Conservation (phyloP, 805 yeast species). For the Saturnispora mendoncae region DNA sequence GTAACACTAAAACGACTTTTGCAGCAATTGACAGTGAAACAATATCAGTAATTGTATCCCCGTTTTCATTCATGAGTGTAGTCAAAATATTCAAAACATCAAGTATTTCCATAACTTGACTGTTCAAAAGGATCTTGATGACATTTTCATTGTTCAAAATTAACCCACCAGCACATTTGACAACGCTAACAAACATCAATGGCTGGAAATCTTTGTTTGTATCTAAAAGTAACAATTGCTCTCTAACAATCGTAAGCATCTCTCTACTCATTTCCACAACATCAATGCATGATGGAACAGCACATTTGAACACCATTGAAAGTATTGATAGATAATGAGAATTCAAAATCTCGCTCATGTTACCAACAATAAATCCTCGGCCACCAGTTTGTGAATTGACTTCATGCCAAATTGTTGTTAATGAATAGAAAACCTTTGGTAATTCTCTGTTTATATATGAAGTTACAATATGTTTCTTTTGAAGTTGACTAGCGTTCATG, state of each 20-base stretch:
- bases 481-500: slow-evolving; percentile 13
- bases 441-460: slow-evolving; percentile 33
- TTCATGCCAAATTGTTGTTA: slow-evolving; percentile 39
- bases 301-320: slow-evolving; percentile 46
- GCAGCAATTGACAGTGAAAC: slow-evolving; percentile 1
- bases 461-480: slow-evolving; percentile 12
- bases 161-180: slow-evolving; percentile 8
- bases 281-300: slow-evolving; percentile 45
- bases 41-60: slow-evolving; percentile 1
- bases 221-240: slow-evolving; percentile 10
- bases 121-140: slow-evolving; percentile 2
- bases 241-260: slow-evolving; percentile 29
- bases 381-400: slow-evolving; percentile 30
- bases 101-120: slow-evolving; percentile 2
- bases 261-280: slow-evolving; percentile 52
- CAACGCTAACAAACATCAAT: slow-evolving; percentile 10
- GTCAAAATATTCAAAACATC: slow-evolving; percentile 1
- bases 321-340: slow-evolving; percentile 55
- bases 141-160: slow-evolving; percentile 9
- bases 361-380: slow-evolving; percentile 38
- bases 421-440: slow-evolving; percentile 43
- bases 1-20: slow-evolving; percentile 1
- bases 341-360: slow-evolving; percentile 43
- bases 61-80: slow-evolving; percentile 6
- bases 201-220: slow-evolving; percentile 7